Evolutionary conservation across 306 rosid genomes (phyloP).

Genomic region (Fragaria vesca): DNA sequence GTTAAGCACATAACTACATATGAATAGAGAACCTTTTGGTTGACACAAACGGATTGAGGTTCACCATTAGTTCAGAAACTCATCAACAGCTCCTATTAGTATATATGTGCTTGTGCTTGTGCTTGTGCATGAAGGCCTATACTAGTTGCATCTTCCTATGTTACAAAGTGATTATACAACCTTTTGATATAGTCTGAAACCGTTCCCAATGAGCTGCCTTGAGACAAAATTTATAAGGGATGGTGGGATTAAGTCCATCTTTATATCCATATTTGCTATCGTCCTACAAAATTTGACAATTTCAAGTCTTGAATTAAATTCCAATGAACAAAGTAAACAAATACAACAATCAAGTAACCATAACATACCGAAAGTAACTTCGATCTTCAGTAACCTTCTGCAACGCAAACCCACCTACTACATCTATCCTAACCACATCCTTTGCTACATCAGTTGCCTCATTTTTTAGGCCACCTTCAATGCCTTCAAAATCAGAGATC

Average conservation of each 20-base stretch:
- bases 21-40: neutral
- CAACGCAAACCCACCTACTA: constrained; percentile 91
- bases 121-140: neutral
- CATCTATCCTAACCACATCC: constrained; percentile 70
- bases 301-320: constrained; percentile 12
- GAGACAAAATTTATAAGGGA: constrained; percentile 84
- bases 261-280: constrained; percentile 84
- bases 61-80: neutral
- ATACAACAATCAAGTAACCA: neutral
- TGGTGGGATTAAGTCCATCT: constrained; percentile 86
- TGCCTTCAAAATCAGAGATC: constrained; percentile 54
- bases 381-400: constrained; percentile 83
- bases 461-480: constrained; percentile 43
- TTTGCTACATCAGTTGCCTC: constrained; percentile 62
- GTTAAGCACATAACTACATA: neutral
- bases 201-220: constrained; percentile 89
- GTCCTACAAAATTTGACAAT: constrained; percentile 55
- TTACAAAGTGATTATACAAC: constrained; percentile 34
- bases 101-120: neutral
- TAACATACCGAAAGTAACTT: constrained; percentile 89
- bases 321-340: neutral
- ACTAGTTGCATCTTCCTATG: constrained; percentile 9
- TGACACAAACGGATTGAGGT: neutral
- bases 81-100: neutral
- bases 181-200: constrained; percentile 89